A percentile compares a stretch with the other conserved stretches of the same genome.
These are phyloP conservation scores for Oehlia diaphana DNA, from an alignment of 192 early-diverging fungal genomes.

Conservation along the genomic window DNA sequence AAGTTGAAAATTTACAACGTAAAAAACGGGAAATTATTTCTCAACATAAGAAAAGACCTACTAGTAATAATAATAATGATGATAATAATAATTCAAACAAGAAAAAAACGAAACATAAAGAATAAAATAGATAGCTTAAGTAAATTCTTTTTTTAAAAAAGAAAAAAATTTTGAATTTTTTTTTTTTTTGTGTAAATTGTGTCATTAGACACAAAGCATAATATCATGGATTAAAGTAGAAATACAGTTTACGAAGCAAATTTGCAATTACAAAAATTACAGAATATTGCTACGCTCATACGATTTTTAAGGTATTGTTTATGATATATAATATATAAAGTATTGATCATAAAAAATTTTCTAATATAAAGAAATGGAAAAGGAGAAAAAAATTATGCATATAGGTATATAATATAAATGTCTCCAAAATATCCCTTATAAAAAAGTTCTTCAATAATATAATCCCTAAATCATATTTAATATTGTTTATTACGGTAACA, in stretches of 20 bases:
- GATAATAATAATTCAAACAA: neutral
- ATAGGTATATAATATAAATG: neutral
- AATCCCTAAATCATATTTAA: neutral
- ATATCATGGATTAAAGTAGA: neutral
- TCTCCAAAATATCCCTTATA: too few species aligned
- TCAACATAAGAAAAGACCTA: conserved; percentile 12
- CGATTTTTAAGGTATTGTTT: neutral
- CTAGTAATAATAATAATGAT: neutral
- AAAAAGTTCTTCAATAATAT: neutral
- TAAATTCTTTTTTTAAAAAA: neutral
- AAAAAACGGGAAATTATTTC: conserved; percentile 40
- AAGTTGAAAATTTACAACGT: conserved; percentile 50
- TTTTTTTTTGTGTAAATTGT: neutral
- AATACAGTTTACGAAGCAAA: neutral
- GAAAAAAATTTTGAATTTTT: neutral
- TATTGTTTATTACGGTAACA: neutral
- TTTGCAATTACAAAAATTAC: neutral
- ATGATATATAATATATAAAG: neutral
- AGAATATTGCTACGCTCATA: neutral
- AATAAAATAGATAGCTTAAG: neutral
- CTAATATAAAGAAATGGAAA: neutral
- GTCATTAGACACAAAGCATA: neutral
- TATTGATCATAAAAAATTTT: neutral
- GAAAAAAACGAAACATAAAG: neutral
- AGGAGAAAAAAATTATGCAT: neutral